Conservation (phyloP, 805 yeast genomes). For the Hanseniaspora lindneri region DNA sequence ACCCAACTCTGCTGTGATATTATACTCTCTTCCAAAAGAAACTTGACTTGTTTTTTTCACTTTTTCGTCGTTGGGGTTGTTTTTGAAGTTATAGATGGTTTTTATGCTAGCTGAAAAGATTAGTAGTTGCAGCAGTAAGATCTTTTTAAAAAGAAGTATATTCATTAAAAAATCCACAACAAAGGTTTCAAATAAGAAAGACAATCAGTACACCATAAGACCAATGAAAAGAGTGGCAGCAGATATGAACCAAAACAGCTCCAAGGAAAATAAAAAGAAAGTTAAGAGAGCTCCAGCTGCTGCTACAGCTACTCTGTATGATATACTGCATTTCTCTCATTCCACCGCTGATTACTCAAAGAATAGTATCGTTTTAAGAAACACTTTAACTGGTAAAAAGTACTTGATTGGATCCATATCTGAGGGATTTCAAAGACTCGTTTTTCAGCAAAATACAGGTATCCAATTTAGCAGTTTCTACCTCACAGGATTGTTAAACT, state of each 20-base stretch:
- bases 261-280: background rate
- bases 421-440: constrained; percentile 71
- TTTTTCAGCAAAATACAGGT: constrained; percentile 40
- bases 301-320: constrained; percentile 32
- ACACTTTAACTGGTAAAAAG: constrained; percentile 30
- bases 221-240: background rate
- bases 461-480: constrained; percentile 54
- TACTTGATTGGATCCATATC: constrained; percentile 69
- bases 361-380: constrained; percentile 43
- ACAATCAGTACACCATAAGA: too few relatives aligned
- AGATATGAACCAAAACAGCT: background rate
- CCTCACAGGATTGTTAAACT: constrained; percentile 62
- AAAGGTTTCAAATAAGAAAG: background rate
- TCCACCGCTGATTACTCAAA: constrained; percentile 44
- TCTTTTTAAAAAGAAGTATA: background rate
- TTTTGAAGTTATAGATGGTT: too few relatives aligned
- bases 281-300: background rate
- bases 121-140: background rate
- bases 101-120: too few relatives aligned
- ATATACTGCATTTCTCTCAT: constrained; percentile 43
- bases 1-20: too few relatives aligned
- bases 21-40: too few relatives aligned
- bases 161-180: background rate
- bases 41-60: too few relatives aligned
- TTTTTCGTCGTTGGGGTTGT: too few relatives aligned